Conservation (phyloP, 768 basidiomycete genomes). For the Leccinum barrowsii region DNA sequence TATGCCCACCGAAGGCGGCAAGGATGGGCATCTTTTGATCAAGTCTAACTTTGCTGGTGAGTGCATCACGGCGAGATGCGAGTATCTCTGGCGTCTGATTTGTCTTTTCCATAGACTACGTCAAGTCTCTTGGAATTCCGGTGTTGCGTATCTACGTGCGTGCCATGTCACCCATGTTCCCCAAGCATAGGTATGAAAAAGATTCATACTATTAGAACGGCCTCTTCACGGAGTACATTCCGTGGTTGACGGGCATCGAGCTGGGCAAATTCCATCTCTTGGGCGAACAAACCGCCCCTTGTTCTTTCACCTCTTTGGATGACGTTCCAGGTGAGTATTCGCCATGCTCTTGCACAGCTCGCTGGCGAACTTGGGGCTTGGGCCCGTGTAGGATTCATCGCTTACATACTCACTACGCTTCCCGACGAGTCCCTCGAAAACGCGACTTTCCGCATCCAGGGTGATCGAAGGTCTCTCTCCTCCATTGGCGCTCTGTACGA, state of each 20-base stretch:
- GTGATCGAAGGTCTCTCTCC: conserved; percentile 29
- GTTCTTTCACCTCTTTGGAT: conserved; percentile 32
- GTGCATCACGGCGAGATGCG: not conserved
- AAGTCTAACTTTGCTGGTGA: conserved; percentile 31
- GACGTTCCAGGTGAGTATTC: conserved; percentile 32
- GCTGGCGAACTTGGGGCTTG: conserved; percentile 1
- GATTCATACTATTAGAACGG: conserved; percentile 26
- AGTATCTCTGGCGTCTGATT: not conserved
- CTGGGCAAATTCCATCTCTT: conserved; percentile 30
- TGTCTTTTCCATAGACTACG: conserved; percentile 18
- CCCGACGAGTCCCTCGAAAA: conserved; percentile 26
- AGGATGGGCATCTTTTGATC: conserved; percentile 19
- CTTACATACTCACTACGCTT: conserved; percentile 31
- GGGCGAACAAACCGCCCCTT: conserved; percentile 30
- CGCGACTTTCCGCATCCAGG: conserved; percentile 34
- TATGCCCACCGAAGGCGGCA: conserved; percentile 32
- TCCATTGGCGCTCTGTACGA: conserved; percentile 29
- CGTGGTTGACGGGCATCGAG: conserved; percentile 27
- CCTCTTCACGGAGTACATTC: conserved; percentile 31
- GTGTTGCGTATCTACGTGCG: conserved; percentile 32
- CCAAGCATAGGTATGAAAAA: not conserved
- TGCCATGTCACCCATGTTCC: not conserved
- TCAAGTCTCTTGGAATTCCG: conserved; percentile 30
- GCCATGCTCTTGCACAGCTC: not conserved
- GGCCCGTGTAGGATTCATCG: conserved; percentile 32